These are phyloP conservation scores for Dysphania ambrosioides DNA, from an alignment of 148 eudicot genomes.

Conservation along the genomic window DNA sequence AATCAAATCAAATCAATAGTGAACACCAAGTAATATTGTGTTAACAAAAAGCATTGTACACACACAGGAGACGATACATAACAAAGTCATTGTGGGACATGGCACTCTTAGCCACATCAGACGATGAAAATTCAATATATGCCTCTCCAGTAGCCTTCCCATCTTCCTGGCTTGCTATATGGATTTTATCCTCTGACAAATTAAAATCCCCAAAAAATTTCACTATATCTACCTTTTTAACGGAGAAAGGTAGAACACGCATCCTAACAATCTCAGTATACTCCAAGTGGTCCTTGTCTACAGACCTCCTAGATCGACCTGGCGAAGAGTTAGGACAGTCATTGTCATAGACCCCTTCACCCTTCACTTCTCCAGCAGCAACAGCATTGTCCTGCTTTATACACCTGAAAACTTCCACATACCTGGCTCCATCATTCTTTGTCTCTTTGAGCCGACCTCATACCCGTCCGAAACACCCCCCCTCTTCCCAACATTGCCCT, in stretches of 20 bases:
- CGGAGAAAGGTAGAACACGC: conserved; percentile 84
- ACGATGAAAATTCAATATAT: conserved; percentile 65
- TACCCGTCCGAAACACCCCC: conserved; percentile 95
- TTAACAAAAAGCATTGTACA: no score
- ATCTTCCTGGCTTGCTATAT: conserved; percentile 63
- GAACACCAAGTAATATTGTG: no score
- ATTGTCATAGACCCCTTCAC: conserved; percentile 46
- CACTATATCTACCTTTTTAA: conserved; percentile 49
- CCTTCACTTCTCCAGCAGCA: conserved; percentile 66
- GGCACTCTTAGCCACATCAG: conserved; percentile 79
- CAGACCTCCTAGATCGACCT: conserved; percentile 48
- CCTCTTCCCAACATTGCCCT: conserved; percentile 98
- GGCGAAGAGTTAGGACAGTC: conserved; percentile 52
- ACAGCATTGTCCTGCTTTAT: conserved; percentile 79
- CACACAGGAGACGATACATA: no score
- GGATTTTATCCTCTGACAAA: conserved; percentile 53
- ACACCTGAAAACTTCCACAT: conserved; percentile 85
- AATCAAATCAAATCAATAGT: no score
- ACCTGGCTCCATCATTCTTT: conserved; percentile 96
- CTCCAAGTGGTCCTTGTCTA: conserved; percentile 67
- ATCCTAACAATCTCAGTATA: conserved; percentile 67
- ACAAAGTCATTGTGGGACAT: no score
- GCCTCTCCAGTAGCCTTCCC: conserved; percentile 93
- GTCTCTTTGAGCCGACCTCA: conserved; percentile 99
- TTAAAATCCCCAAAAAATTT: conserved; percentile 60